A percentile compares a stretch with the other conserved stretches of the same genome.
phyloP scores from a whole-genome alignment of 2,329 filamentous ascomycete genomes.

The Ambrosiella cleistominuta region DNA sequence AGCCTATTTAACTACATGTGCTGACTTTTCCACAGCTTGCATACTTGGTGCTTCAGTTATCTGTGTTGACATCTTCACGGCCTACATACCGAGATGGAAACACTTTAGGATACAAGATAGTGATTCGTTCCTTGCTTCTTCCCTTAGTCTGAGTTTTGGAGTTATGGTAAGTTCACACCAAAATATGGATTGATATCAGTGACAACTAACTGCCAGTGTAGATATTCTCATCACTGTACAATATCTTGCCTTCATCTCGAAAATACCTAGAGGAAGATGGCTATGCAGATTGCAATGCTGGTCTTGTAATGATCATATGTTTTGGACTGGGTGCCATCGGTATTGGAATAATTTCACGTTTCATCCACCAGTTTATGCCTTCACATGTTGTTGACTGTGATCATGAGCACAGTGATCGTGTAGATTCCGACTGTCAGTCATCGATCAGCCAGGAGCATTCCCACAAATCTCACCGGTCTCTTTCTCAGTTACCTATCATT shows the following conservation, averaged over 20 bases:
- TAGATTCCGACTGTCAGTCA: not conserved
- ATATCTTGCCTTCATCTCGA: conserved; percentile 78
- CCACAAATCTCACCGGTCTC: not conserved
- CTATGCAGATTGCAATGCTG: conserved; percentile 47
- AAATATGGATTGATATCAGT: not conserved
- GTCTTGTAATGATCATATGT: conserved; percentile 48
- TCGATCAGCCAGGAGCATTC: not conserved
- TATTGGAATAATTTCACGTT: conserved; percentile 54
- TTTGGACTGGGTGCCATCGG: conserved; percentile 58
- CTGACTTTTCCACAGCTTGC: conserved; percentile 29
- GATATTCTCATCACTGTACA: conserved; percentile 84
- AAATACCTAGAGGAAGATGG: conserved; percentile 55
- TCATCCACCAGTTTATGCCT: conserved; percentile 57
- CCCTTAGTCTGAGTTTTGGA: conserved; percentile 81
- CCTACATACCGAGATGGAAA: conserved; percentile 51
- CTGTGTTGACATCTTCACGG: conserved; percentile 65
- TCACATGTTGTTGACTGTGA: conserved; percentile 70
- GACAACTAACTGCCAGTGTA: conserved; percentile 21
- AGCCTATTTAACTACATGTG: not conserved
- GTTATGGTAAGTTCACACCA: conserved; percentile 56
- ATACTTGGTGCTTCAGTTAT: conserved; percentile 68
- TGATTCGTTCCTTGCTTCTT: conserved; percentile 71
- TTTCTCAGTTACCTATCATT: not conserved
- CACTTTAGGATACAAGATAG: conserved; percentile 80
- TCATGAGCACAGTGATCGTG: conserved; percentile 44